phyloP scores from a whole-genome alignment of 768 basidiomycete species.

The Fomitopsis pulvina region DNA sequence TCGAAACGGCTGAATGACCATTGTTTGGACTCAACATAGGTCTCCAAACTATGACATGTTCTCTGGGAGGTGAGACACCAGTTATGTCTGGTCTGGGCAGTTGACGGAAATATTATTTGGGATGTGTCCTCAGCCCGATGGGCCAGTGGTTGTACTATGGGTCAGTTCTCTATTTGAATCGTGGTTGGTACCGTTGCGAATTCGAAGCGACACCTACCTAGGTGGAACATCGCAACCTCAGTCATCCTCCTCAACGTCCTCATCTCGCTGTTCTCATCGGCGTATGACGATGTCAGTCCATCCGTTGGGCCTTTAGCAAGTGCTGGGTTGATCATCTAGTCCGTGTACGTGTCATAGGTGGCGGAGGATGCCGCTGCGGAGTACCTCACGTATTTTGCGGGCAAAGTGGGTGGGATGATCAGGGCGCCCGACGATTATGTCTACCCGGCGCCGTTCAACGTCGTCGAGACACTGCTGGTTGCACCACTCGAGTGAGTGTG shows the following conservation, averaged over 20 bases:
- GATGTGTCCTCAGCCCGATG: too few relatives aligned
- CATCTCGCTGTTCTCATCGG: constrained; percentile 92
- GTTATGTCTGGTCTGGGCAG: too few relatives aligned
- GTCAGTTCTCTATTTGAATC: neutral
- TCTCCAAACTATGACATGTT: constrained; percentile 65
- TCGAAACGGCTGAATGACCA: neutral
- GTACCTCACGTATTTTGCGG: constrained; percentile 86
- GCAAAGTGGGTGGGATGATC: constrained; percentile 81
- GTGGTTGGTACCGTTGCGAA: neutral
- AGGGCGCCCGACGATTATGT: constrained; percentile 79
- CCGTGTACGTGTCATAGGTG: constrained; percentile 38
- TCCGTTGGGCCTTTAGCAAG: neutral
- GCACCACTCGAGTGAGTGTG: constrained; percentile 78
- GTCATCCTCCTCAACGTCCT: constrained; percentile 88
- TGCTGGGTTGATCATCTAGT: neutral
- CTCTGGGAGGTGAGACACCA: constrained; percentile 36
- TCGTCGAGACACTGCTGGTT: constrained; percentile 73
- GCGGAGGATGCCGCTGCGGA: constrained; percentile 83
- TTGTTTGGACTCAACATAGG: constrained; percentile 23
- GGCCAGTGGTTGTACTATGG: neutral
- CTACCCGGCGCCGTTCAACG: constrained; percentile 91
- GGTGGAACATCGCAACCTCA: constrained; percentile 80
- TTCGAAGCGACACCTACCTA: constrained; percentile 17
- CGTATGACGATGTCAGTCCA: constrained; percentile 75
- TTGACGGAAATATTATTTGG: too few relatives aligned